Evolutionary conservation across 805 yeast species (phyloP).

Genomic region (Saturnispora serradocipensis): DNA sequence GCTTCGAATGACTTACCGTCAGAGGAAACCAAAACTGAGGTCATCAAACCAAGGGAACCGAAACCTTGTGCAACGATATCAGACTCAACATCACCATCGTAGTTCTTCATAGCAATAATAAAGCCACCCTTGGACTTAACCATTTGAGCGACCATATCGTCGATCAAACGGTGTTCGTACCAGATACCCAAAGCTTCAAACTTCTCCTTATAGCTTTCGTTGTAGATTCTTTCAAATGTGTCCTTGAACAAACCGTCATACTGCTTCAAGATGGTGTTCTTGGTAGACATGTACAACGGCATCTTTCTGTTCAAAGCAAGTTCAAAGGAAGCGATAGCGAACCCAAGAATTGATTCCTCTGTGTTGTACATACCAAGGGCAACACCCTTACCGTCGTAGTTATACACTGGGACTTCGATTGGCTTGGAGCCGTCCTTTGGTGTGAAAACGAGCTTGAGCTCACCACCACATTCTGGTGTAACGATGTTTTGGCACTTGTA

Average conservation of each 20-base stretch:
- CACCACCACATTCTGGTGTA: constrained; percentile 68
- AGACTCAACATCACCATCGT: constrained; percentile 95
- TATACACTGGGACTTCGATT: constrained; percentile 51
- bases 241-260: constrained; percentile 96
- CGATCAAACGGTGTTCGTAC: constrained; percentile 95
- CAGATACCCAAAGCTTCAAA: constrained; percentile 81
- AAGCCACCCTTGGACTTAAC: constrained; percentile 91
- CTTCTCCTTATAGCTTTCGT: constrained; percentile 50
- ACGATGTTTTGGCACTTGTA: constrained; percentile 87
- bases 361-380: constrained; percentile 95
- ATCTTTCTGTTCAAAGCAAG: constrained; percentile 71
- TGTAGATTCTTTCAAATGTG: constrained; percentile 77
- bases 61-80: constrained; percentile 98
- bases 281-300: constrained; percentile 82
- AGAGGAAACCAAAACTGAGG: constrained; percentile 93
- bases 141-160: constrained; percentile 99
- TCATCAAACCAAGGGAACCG: constrained; percentile 94
- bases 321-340: constrained; percentile 89
- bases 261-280: constrained; percentile 87
- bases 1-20: constrained; percentile 93
- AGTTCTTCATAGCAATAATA: constrained; percentile 93
- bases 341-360: constrained; percentile 79
- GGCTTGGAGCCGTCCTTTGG: constrained; percentile 56
- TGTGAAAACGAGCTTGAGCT: constrained; percentile 65
- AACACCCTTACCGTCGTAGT: constrained; percentile 67